phyloP scores from a whole-genome alignment of 2,329 filamentous ascomycete genomes.

The Aspergillus quadricinctus region DNA sequence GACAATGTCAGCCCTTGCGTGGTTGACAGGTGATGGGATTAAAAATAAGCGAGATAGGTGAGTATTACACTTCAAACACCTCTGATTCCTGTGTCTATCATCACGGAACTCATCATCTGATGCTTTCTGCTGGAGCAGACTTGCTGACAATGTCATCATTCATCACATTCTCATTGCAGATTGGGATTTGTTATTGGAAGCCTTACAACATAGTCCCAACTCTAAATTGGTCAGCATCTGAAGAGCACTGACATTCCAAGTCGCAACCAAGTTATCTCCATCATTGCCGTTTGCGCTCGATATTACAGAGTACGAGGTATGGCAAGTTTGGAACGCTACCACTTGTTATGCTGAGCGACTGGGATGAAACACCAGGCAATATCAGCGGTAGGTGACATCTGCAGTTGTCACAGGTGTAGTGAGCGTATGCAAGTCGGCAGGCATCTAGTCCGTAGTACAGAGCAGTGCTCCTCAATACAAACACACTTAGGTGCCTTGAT shows the following conservation, averaged over 20 bases:
- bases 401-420: not conserved
- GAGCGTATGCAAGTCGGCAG: not conserved
- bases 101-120: not conserved
- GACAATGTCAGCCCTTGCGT: not conserved
- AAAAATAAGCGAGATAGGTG: not conserved
- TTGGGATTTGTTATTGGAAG: constrained; percentile 8
- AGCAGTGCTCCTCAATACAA: not conserved
- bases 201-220: constrained; percentile 6
- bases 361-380: not conserved
- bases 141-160: not conserved
- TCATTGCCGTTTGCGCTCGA: not conserved
- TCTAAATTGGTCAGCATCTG: constrained; percentile 1
- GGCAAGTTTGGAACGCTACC: not conserved
- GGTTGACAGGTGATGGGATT: not conserved
- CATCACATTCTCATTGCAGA: not conserved
- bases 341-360: not conserved
- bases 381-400: not conserved
- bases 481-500: not conserved
- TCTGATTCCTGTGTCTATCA: not conserved
- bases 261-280: not conserved
- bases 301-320: not conserved
- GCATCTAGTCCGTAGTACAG: not conserved
- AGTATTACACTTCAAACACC: not conserved
- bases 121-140: not conserved
- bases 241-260: not conserved